Percentiles rank a stretch among this genome's conserved stretches.
Evolutionary conservation across 441 rosid genomes (phyloP).

Genomic region (Raphanus hybrid): DNA sequence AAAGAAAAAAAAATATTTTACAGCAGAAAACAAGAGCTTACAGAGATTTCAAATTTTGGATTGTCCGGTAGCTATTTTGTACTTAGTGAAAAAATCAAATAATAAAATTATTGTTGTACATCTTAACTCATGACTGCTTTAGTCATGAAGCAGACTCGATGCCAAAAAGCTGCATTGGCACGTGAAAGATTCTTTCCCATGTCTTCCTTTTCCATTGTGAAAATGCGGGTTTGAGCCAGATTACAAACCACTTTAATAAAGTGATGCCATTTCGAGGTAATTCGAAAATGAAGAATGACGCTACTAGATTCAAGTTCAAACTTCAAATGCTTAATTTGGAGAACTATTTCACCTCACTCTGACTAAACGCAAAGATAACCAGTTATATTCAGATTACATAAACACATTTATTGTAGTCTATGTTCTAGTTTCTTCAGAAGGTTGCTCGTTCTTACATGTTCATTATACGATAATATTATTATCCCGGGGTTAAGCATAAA

Average conservation of each 20-base stretch:
- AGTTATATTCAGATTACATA: neutral
- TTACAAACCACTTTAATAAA: neutral
- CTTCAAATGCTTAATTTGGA: neutral
- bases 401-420: neutral
- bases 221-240: slow-evolving; percentile 1
- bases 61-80: too few relatives aligned
- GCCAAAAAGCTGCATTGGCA: slow-evolving; percentile 33
- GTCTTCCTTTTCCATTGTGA: neutral
- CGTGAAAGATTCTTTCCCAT: slow-evolving; percentile 36
- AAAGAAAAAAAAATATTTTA: too few relatives aligned
- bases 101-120: too few relatives aligned
- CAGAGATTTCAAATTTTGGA: too few relatives aligned
- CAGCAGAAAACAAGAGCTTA: too few relatives aligned
- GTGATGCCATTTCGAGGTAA: neutral
- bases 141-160: slow-evolving; percentile 13
- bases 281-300: neutral
- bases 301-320: neutral
- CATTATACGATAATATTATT: too few relatives aligned
- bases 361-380: neutral
- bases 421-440: neutral
- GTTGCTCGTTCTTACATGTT: neutral
- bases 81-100: too few relatives aligned
- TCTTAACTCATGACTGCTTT: neutral
- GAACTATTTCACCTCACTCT: neutral
- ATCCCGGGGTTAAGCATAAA: too few relatives aligned